These are phyloP conservation scores for Monilinia fructicola DNA, from an alignment of 2,329 filamentous ascomycete species.

Conservation along the genomic window DNA sequence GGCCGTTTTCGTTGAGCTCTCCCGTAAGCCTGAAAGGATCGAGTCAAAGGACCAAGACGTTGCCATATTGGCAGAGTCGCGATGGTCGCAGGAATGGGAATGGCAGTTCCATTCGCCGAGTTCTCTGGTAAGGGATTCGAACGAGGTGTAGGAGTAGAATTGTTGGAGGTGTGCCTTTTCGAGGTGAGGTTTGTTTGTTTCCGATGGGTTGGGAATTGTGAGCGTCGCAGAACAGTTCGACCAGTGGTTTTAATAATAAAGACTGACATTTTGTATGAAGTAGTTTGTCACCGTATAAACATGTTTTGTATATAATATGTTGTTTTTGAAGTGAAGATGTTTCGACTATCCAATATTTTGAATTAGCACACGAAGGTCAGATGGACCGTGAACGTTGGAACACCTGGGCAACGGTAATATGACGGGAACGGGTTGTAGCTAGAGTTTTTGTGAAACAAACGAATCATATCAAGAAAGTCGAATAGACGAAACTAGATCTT, in stretches of 20 bases:
- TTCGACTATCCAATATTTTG: neutral
- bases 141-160: slow-evolving; percentile 22
- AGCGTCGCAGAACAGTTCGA: slow-evolving; percentile 31
- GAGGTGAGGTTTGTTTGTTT: slow-evolving; percentile 27
- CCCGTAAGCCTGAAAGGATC: slow-evolving; percentile 59
- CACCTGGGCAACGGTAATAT: neutral
- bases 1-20: slow-evolving; percentile 70
- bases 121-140: slow-evolving; percentile 27
- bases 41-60: slow-evolving; percentile 57
- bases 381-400: neutral
- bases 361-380: neutral
- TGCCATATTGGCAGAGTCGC: slow-evolving; percentile 50
- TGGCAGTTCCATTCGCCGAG: slow-evolving; percentile 38
- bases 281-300: slow-evolving; percentile 24
- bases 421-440: slow-evolving; percentile 1
- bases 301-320: slow-evolving; percentile 23
- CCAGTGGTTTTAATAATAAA: slow-evolving; percentile 30
- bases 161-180: slow-evolving; percentile 29
- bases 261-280: slow-evolving; percentile 30
- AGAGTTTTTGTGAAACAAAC: neutral
- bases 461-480: neutral
- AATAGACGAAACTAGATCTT: neutral
- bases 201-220: slow-evolving; percentile 26
- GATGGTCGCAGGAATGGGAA: slow-evolving; percentile 48
- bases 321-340: neutral